phyloP scores from a whole-genome alignment of 352 stramenopile species.

The Globisporangium iwayamae region DNA sequence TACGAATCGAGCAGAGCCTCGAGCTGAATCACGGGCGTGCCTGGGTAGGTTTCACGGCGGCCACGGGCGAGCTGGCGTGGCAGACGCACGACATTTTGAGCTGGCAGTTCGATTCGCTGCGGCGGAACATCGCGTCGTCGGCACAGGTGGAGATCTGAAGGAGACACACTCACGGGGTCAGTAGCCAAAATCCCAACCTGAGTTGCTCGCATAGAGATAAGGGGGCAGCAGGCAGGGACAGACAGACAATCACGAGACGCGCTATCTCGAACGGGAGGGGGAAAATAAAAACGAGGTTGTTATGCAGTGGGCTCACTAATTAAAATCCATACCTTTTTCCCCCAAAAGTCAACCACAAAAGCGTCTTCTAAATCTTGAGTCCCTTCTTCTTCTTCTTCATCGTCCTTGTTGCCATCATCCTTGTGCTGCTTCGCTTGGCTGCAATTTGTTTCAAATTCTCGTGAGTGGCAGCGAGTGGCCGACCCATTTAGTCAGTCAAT shows the following conservation, averaged over 20 bases:
- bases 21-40: slow-evolving; percentile 79
- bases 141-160: slow-evolving; percentile 3
- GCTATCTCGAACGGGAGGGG: background rate
- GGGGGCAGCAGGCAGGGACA: background rate
- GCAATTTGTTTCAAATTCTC: background rate
- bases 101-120: slow-evolving; percentile 74
- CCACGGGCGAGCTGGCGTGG: slow-evolving; percentile 79
- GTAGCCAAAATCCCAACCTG: background rate
- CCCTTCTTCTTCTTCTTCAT: slow-evolving; percentile 8
- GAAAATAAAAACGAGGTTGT: slow-evolving; percentile 13
- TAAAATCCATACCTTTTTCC: slow-evolving; percentile 20
- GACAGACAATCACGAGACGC: background rate
- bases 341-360: slow-evolving; percentile 18
- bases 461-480: background rate
- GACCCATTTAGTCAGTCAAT: background rate
- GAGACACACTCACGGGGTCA: background rate
- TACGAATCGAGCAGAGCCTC: slow-evolving; percentile 82
- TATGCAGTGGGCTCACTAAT: slow-evolving; percentile 21
- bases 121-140: slow-evolving; percentile 27
- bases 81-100: slow-evolving; percentile 88
- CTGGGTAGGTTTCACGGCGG: slow-evolving; percentile 91
- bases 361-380: slow-evolving; percentile 18
- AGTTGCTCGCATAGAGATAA: background rate
- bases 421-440: background rate
- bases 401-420: background rate